Percentiles rank a stretch among this genome's conserved stretches.
Conservation (phyloP, 768 basidiomycete genomes). For the Dendrothele bispora region DNA sequence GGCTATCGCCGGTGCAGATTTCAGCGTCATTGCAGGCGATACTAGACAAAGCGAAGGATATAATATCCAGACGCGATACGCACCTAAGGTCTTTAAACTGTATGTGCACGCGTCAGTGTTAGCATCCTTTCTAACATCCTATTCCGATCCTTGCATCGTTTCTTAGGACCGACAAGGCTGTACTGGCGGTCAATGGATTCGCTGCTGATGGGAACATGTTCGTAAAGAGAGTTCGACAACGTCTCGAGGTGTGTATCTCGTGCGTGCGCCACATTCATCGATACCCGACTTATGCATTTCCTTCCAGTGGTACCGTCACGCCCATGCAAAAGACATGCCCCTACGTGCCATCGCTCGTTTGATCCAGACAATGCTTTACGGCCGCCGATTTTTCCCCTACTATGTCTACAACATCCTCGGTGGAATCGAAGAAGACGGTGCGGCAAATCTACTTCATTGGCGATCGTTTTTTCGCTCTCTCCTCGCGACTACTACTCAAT, state of each 20-base stretch:
- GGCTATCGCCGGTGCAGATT: conserved; percentile 91
- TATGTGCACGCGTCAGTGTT: conserved; percentile 44
- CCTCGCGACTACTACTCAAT: conserved; percentile 7
- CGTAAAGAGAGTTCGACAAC: conserved; percentile 93
- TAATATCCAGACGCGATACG: conserved; percentile 96
- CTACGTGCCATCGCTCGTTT: conserved; percentile 94
- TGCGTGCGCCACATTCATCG: not conserved
- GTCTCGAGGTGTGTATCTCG: conserved; percentile 75
- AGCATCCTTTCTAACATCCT: not conserved
- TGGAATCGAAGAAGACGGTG: conserved; percentile 95
- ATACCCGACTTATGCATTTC: conserved; percentile 2
- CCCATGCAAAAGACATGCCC: conserved; percentile 97
- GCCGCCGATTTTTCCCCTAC: conserved; percentile 95
- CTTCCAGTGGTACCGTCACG: conserved; percentile 92
- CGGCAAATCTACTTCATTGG: conserved; percentile 11
- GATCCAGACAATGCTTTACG: conserved; percentile 98
- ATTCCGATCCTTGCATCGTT: not conserved
- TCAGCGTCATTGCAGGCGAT: conserved; percentile 94
- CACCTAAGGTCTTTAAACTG: conserved; percentile 93
- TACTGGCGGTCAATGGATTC: conserved; percentile 95
- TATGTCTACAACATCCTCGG: conserved; percentile 97
- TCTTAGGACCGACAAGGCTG: conserved; percentile 84
- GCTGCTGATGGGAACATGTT: conserved; percentile 98
- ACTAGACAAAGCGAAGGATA: conserved; percentile 98
- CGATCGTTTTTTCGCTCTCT: conserved; percentile 19